Base-by-base conservation (phyloP, 2,329 filamentous ascomycete genomes). In the Cytospora chrysosperma region DNA sequence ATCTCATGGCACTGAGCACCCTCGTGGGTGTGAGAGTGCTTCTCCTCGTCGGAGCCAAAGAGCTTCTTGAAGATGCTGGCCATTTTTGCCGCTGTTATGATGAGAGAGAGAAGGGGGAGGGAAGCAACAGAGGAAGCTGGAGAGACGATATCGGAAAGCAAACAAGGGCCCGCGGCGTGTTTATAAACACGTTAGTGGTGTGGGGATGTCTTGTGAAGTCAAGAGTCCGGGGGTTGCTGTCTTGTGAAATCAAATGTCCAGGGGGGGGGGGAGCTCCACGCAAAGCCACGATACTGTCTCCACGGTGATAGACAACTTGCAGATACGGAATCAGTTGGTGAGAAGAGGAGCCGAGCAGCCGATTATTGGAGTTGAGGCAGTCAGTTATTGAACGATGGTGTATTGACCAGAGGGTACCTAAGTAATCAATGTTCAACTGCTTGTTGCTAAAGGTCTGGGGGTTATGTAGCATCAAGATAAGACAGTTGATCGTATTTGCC, bases 21-120 rank as follows among this genome's bases (percentile, higher is more conserved):
- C 17, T 72, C 55, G 57, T 81, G 73, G 8, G 79, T 78, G 65
- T 82, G 79, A 28, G 80, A 80, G 62, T 81, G 80, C 51, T 74
- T 72, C 62, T 73, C 72, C 50, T 80, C 78, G 37, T 75, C 72
- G 40, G 54, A 56, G 51, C 74, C 75, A 43, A 78, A 70, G 61
- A 80, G 74, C 69, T 81, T 80, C 61, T 75, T 76, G 64, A 82
- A 75, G 67, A 84, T 67, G 61, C 70, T 68, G 58, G 75, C 74
- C 78, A 61, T 61, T n/a, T 49, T 61, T 55, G 59, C 51, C 49
- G 13, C 51, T 43, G 32, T 8, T 3, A 2, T 79, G 80, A 56
- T 58, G 24, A 57, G n/a, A n/a, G 32, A 37, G 12, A 50, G 40
- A 28, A 55, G 51, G 15, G 59, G 58, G 24, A 54, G 26, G 32